Conservation (phyloP, 768 basidiomycete genomes). For the Psilocybe tampanensis region DNA sequence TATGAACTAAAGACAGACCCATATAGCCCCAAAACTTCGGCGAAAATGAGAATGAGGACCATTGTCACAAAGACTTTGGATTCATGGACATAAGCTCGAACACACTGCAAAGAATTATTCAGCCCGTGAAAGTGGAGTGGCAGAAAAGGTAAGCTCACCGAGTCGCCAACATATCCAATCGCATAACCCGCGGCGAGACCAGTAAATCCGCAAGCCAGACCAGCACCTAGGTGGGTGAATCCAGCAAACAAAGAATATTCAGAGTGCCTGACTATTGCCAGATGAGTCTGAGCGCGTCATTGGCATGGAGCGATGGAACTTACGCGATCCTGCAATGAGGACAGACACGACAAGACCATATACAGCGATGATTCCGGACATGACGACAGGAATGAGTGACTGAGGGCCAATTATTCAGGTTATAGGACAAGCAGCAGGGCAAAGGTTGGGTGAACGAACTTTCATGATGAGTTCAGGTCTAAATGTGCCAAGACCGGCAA, state of each 20-base stretch:
- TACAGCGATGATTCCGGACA: conserved; percentile 98
- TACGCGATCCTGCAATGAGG: conserved; percentile 73
- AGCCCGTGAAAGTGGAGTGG: neutral
- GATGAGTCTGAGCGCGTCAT: conserved; percentile 15
- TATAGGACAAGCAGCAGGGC: neutral
- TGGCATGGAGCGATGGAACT: conserved; percentile 21
- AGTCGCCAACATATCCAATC: conserved; percentile 92
- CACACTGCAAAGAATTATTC: conserved; percentile 58
- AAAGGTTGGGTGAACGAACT: conserved; percentile 44
- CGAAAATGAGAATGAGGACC: conserved; percentile 95
- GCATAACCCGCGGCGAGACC: conserved; percentile 94
- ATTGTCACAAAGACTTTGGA: conserved; percentile 91
- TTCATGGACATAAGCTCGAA: conserved; percentile 90
- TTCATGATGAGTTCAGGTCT: conserved; percentile 99
- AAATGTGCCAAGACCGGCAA: conserved; percentile 92
- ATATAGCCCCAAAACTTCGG: conserved; percentile 88
- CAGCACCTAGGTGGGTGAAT: conserved; percentile 91
- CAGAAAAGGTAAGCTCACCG: conserved; percentile 53
- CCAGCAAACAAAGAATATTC: conserved; percentile 86
- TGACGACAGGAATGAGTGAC: conserved; percentile 96
- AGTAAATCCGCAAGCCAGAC: conserved; percentile 88
- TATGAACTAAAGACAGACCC: conserved; percentile 48
- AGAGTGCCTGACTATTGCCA: conserved; percentile 54
- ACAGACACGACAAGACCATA: conserved; percentile 97
- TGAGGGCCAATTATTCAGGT: conserved; percentile 28